phyloP scores from a whole-genome alignment of 2,329 filamentous ascomycete species.

The Paraphoma chrysanthemicola region DNA sequence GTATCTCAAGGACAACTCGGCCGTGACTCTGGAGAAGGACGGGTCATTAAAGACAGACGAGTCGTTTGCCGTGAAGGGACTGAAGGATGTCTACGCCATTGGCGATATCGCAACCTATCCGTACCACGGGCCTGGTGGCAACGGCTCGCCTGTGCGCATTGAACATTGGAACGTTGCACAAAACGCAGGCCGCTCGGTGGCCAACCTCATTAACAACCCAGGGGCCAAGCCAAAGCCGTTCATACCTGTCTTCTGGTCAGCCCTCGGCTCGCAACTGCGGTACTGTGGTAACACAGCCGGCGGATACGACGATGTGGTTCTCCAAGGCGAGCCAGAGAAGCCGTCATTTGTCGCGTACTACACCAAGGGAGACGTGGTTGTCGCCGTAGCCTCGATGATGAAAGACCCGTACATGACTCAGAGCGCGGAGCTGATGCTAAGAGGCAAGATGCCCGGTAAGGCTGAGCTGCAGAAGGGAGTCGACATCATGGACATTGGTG shows the following conservation, averaged over 20 bases:
- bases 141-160: constrained; percentile 77
- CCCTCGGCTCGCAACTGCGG: constrained; percentile 83
- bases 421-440: constrained; percentile 82
- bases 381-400: constrained; percentile 90
- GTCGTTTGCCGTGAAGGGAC: constrained; percentile 75
- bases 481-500: constrained; percentile 54
- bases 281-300: constrained; percentile 88
- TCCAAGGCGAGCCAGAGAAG: constrained; percentile 74
- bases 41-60: constrained; percentile 86
- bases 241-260: constrained; percentile 97
- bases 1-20: constrained; percentile 76
- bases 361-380: constrained; percentile 81
- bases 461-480: constrained; percentile 71
- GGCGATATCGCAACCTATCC: constrained; percentile 96
- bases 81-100: constrained; percentile 87
- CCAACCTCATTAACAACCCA: constrained; percentile 75
- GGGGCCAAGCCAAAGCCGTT: constrained; percentile 71
- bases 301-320: constrained; percentile 85
- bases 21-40: constrained; percentile 76
- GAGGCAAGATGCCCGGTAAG: constrained; percentile 83
- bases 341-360: constrained; percentile 91
- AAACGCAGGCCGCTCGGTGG: constrained; percentile 83
- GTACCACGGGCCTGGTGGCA: constrained; percentile 86
- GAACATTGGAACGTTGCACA: constrained; percentile 99
- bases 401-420: constrained; percentile 78